Percentiles rank a stretch among this genome's conserved stretches.
phyloP scores from a whole-genome alignment of 2,329 filamentous ascomycete genomes.

The Colletotrichum sp. region DNA sequence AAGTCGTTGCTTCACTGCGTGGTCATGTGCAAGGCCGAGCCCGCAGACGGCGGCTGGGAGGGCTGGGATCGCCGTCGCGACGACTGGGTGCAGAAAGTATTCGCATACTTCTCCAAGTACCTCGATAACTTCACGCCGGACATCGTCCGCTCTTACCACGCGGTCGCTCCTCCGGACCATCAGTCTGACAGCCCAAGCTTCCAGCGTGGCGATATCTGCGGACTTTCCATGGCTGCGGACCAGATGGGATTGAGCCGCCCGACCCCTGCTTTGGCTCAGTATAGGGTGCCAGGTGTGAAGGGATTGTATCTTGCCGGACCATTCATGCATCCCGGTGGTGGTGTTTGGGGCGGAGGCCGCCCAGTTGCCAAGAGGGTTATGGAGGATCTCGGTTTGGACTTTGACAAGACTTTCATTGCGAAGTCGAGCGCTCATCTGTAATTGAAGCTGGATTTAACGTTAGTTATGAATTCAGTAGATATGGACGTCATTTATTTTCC shows the following conservation, averaged over 20 bases:
- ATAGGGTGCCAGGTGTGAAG: not conserved
- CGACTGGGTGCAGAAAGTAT: not conserved
- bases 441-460: not conserved
- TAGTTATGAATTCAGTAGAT: not conserved
- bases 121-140: not conserved
- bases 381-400: not conserved
- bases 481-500: no score
- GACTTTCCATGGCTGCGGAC: not conserved
- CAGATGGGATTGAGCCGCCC: not conserved
- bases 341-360: not conserved
- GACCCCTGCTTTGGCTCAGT: not conserved
- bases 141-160: not conserved
- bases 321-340: constrained; percentile 1
- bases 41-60: not conserved
- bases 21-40: not conserved
- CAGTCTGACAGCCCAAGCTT: constrained; percentile 1
- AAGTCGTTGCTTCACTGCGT: not conserved
- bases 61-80: not conserved
- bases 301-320: not conserved
- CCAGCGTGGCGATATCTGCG: not conserved
- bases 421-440: not conserved
- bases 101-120: not conserved
- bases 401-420: not conserved
- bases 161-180: not conserved
- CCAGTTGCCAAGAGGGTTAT: not conserved